Conservation (phyloP, 2,329 filamentous ascomycete species). For the Xylariaceae sp. region DNA sequence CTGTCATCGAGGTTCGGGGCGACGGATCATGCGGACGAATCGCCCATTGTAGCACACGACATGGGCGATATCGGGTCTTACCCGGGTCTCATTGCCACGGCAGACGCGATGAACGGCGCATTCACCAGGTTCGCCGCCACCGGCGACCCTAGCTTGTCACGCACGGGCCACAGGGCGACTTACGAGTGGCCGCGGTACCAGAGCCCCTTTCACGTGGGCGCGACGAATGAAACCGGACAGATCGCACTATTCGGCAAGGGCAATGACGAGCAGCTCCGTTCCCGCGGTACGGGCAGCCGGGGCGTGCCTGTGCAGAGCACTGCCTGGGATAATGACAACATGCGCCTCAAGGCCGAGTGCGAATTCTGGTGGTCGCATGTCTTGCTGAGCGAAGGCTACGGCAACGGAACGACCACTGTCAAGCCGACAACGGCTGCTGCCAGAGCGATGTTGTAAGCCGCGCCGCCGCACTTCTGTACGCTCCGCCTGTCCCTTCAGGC, state of each 20-base stretch:
- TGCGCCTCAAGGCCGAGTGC: constrained; percentile 45
- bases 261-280: constrained; percentile 47
- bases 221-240: constrained; percentile 24
- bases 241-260: constrained; percentile 54
- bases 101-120: constrained; percentile 39
- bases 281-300: constrained; percentile 26
- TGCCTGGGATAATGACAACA: constrained; percentile 39
- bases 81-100: constrained; percentile 35
- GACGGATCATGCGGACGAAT: constrained; percentile 46
- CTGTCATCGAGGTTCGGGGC: constrained; percentile 33
- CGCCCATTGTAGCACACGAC: constrained; percentile 39
- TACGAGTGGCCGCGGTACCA: constrained; percentile 40
- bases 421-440: not conserved
- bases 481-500: no score
- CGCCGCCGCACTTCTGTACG: no score
- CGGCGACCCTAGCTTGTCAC: constrained; percentile 24
- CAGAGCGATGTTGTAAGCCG: constrained; percentile 12
- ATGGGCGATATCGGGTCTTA: constrained; percentile 28
- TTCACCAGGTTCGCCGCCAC: constrained; percentile 36
- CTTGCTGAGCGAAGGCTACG: constrained; percentile 41
- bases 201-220: constrained; percentile 32
- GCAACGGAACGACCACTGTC: constrained; percentile 21
- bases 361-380: constrained; percentile 57
- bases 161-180: constrained; percentile 4
- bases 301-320: constrained; percentile 42